Base-by-base conservation (phyloP, 345 rosid species). In the Camelina laxa region DNA sequence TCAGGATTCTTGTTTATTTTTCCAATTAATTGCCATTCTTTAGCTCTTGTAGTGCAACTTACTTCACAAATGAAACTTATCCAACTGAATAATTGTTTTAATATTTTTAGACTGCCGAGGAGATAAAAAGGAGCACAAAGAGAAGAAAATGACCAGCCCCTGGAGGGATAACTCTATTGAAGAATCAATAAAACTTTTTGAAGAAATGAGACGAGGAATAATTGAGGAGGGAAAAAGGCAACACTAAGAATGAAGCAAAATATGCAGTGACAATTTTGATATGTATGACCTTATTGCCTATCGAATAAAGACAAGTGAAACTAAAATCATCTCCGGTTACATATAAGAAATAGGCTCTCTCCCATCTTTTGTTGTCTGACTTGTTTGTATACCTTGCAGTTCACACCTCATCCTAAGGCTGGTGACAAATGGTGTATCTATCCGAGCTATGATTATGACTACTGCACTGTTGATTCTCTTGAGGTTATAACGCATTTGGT, bases 201-300 rank as follows among this genome's bases (percentile, higher is more conserved):
- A 31, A 6, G 33, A 31, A 31, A 31, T 31, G 33, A 4, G 33
- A 31, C 33, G 6, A 31, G 33, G 33, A 31, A 31, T 31, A 6
- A 31, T 31, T 31, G 33, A 31, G 67, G 96, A 92, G 83, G 98
- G 96, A 21, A 21, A 22, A 89, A 92, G 80, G 98, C 99, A 42
- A 92, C 99, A 22, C 44, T 92, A 31, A 83, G 96, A 80, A 92
- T 95, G 98, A 95, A 90, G 83, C 99, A 95, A 66, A 97, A 95
- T 70, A 95, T 95, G 99, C 97, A 92, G 87, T 84, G 94, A 92
- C 71, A 92, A 90, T 72, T 84, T 16, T 60, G 89, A 92, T 82
- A 92, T 90, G 99, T 90, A 87, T 77, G 97, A 95, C 76, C 97
- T 92, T 47, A 87, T 92, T 73, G 99, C 99, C 31, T 95, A 95